These are phyloP conservation scores for Durio zibethinus DNA, from an alignment of 345 rosid species.

Conservation along the genomic window DNA sequence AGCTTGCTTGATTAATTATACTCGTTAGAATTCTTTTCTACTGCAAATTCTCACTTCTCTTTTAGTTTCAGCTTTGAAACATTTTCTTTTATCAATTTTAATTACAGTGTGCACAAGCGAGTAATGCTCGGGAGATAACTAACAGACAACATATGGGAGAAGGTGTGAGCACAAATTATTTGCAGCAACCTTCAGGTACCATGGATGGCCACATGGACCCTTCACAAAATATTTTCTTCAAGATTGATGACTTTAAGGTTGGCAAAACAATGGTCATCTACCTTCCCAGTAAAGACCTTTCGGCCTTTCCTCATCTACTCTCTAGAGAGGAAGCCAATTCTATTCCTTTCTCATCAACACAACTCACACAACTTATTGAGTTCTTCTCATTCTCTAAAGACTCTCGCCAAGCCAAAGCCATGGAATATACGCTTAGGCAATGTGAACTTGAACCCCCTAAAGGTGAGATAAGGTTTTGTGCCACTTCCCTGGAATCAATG, in stretches of 20 bases:
- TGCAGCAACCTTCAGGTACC: not conserved
- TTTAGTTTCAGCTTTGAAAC: conserved; percentile 1
- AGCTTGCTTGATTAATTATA: not conserved
- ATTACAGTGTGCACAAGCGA: conserved; percentile 1
- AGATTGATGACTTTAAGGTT: conserved; percentile 35
- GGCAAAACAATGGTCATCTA: conserved; percentile 42
- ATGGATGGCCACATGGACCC: conserved; percentile 33
- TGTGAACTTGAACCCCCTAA: conserved; percentile 43
- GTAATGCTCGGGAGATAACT: not conserved
- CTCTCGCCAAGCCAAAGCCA: conserved; percentile 69
- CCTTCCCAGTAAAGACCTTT: conserved; percentile 36
- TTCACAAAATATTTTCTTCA: conserved; percentile 48
- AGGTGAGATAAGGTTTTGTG: conserved; percentile 55
- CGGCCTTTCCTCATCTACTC: conserved; percentile 47
- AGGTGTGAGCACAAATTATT: not conserved
- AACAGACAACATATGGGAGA: not conserved
- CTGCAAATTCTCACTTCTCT: not conserved
- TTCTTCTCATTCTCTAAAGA: conserved; percentile 47
- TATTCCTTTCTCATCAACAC: conserved; percentile 55
- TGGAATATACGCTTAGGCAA: conserved; percentile 47
- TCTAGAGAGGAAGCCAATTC: conserved; percentile 53
- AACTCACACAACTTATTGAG: conserved; percentile 46
- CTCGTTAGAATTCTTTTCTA: not conserved
- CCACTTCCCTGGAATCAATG: conserved; percentile 69
- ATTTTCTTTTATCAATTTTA: not conserved